Percentiles rank a stretch among this genome's conserved stretches.
Evolutionary conservation across 1,284 basidiomycete genomes (phyloP).

Genomic region (Ceratobasidium sp.): DNA sequence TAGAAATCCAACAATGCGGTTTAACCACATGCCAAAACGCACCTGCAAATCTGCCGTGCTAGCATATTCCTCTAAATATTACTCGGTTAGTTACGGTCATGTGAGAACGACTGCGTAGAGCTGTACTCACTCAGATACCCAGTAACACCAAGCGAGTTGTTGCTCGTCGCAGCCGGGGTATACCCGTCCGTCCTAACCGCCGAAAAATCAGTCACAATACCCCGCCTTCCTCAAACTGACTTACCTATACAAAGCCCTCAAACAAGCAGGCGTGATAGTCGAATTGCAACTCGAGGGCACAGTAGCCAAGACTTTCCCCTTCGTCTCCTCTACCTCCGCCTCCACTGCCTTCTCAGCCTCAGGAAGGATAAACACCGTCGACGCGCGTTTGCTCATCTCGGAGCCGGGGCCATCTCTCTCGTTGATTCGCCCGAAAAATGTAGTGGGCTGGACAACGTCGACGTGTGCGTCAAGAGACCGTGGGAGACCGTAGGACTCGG

Average conservation of each 20-base stretch:
- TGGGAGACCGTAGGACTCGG: constrained; percentile 62
- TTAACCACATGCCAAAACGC: too few species aligned
- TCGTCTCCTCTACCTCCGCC: constrained; percentile 37
- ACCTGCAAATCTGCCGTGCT: constrained; percentile 34
- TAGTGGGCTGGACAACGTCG: constrained; percentile 29
- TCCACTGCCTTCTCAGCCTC: too few species aligned
- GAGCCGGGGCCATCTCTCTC: constrained; percentile 57
- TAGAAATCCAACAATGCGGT: background rate
- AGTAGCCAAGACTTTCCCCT: too few species aligned
- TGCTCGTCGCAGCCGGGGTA: constrained; percentile 61
- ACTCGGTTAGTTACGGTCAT: background rate
- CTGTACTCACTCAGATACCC: constrained; percentile 68
- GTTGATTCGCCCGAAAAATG: constrained; percentile 19
- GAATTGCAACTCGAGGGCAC: constrained; percentile 64
- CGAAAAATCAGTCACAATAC: too few species aligned
- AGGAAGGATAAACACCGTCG: constrained; percentile 52
- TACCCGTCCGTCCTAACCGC: constrained; percentile 63
- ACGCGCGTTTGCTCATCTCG: constrained; percentile 50
- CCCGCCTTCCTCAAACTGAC: background rate
- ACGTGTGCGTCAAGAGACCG: constrained; percentile 15
- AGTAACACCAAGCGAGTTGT: constrained; percentile 69
- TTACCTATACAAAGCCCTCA: constrained; percentile 69
- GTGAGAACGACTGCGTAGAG: background rate
- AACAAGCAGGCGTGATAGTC: constrained; percentile 70
- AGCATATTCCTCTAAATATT: constrained; percentile 39